phyloP scores from a whole-genome alignment of 2,329 filamentous ascomycete species.

The Drechslerella coelobrocha region DNA sequence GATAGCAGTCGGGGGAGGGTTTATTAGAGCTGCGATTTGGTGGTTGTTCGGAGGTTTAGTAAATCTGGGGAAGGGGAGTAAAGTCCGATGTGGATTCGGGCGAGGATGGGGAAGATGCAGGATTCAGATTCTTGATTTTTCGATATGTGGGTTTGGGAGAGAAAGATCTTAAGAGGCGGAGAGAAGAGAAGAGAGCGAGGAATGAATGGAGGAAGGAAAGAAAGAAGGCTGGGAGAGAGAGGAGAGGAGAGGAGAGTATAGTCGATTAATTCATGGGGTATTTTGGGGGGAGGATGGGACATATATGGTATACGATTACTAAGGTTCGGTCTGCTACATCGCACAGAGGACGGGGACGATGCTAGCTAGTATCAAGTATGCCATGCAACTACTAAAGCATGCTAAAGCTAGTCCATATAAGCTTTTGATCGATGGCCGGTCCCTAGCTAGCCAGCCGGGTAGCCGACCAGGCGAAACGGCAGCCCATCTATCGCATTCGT shows the following conservation, averaged over 20 bases:
- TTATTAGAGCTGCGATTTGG: not conserved
- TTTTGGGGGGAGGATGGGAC: not conserved
- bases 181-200: not conserved
- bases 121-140: not conserved
- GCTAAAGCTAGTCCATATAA: no score
- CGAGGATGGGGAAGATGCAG: no score
- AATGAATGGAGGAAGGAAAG: conserved; percentile 8
- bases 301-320: not conserved
- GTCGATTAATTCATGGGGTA: no score
- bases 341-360: no score
- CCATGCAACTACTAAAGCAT: not conserved
- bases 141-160: not conserved
- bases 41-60: conserved; percentile 1
- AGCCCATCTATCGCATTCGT: no score
- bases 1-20: not conserved
- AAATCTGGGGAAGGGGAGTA: not conserved
- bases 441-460: no score
- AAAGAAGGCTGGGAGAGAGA: not conserved
- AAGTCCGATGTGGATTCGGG: not conserved
- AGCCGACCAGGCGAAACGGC: no score
- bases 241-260: no score
- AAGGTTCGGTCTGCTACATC: no score
- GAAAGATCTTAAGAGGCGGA: not conserved
- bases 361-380: not conserved
- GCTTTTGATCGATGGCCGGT: no score